Evolutionary conservation across 2,329 filamentous ascomycete genomes (phyloP).

Genomic region (Fusarium pseudoanthophilum): DNA sequence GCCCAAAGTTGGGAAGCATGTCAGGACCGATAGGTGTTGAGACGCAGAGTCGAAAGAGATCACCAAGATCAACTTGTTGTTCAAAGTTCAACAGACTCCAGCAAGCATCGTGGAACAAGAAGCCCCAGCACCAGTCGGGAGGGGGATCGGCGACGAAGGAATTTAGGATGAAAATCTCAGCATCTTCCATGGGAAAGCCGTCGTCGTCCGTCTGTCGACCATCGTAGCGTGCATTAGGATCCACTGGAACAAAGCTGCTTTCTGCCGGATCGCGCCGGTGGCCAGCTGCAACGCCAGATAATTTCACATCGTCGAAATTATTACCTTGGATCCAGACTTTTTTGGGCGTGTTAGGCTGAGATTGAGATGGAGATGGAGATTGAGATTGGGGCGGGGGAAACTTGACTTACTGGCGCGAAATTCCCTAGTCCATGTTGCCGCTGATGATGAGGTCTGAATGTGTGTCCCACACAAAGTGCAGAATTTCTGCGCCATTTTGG

Average conservation of each 20-base stretch:
- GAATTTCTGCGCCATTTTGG: background rate
- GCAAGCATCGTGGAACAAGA: conserved; percentile 22
- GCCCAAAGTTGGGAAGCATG: conserved; percentile 20
- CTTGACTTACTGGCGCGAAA: conserved; percentile 16
- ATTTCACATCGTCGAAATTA: background rate
- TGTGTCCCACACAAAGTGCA: conserved; percentile 13
- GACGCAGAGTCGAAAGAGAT: conserved; percentile 13
- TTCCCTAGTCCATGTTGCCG: conserved; percentile 3
- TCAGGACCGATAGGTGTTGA: conserved; percentile 4
- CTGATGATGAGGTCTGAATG: background rate
- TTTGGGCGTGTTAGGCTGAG: background rate
- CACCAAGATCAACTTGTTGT: background rate
- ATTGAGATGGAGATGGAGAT: no score
- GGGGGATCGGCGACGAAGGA: rapidly evolving
- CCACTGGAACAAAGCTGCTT: background rate
- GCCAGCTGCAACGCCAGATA: conserved; percentile 18
- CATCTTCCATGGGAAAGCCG: background rate
- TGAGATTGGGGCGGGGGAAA: background rate
- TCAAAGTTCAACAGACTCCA: conserved; percentile 6
- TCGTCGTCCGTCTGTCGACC: background rate
- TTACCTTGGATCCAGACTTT: conserved; percentile 19
- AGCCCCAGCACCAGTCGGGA: conserved; percentile 7
- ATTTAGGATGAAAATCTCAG: background rate
- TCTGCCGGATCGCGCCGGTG: rapidly evolving
- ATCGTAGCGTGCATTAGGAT: conserved; percentile 5